Percentiles rank a stretch among this genome's conserved stretches.
Conservation (phyloP, 352 stramenopile genomes). For the Phytophthora melonis region DNA sequence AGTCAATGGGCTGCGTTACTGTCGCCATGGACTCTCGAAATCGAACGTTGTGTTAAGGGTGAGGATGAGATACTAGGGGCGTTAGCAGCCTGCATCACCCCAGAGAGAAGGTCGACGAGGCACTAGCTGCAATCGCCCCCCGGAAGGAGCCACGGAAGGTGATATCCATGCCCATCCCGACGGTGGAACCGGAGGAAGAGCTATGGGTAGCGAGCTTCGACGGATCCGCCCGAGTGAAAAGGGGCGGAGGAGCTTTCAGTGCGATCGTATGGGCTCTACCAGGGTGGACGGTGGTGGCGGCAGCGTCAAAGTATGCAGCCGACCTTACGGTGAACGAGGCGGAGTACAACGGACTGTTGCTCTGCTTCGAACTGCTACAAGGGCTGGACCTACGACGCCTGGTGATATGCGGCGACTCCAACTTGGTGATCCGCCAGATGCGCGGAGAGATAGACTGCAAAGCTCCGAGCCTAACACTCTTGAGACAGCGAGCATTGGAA, state of each 20-base stretch:
- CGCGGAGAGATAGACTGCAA: constrained; percentile 12
- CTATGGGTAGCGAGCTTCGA: constrained; percentile 23
- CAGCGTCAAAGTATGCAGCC: neutral
- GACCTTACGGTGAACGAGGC: constrained; percentile 32
- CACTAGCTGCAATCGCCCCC: neutral
- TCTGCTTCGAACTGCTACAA: neutral
- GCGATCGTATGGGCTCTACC: constrained; percentile 28
- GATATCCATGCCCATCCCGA: neutral
- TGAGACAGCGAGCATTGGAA: neutral
- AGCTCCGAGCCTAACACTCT: neutral
- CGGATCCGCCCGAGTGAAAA: constrained; percentile 22
- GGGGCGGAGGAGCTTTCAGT: constrained; percentile 4
- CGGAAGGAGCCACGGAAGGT: neutral
- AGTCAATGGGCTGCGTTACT: constrained; percentile 1
- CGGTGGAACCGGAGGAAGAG: neutral
- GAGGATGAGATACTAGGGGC: constrained; percentile 21
- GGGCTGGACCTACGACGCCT: neutral
- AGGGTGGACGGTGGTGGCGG: constrained; percentile 1
- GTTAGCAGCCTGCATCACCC: neutral
- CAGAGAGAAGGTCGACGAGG: neutral
- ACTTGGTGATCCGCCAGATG: constrained; percentile 12
- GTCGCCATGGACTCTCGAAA: neutral
- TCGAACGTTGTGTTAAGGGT: constrained; percentile 7
- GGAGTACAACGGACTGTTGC: constrained; percentile 18
- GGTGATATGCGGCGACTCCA: constrained; percentile 1